Percentiles rank a stretch among this genome's conserved stretches.
phyloP scores from a whole-genome alignment of 83 land plant genomes.

The Larix sibirica region DNA sequence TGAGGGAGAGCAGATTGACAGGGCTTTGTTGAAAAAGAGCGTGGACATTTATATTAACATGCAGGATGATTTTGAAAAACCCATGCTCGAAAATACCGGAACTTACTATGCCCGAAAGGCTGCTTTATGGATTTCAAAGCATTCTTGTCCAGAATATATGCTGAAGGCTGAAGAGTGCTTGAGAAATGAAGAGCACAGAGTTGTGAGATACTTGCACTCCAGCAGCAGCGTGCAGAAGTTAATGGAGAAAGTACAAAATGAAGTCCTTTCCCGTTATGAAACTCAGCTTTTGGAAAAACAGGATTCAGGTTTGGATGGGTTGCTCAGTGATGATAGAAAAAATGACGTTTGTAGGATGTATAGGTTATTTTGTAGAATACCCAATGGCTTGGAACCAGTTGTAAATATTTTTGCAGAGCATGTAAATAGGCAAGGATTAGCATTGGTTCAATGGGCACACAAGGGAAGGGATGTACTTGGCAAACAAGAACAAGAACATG shows the following conservation, averaged over 20 bases:
- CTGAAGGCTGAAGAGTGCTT: too few relatives aligned
- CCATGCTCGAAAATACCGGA: slow-evolving; percentile 68
- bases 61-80: slow-evolving; percentile 36
- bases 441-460: slow-evolving; percentile 48
- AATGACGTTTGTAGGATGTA: slow-evolving; percentile 88
- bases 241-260: slow-evolving; percentile 85
- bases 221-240: slow-evolving; percentile 49
- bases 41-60: slow-evolving; percentile 37
- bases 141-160: too few relatives aligned
- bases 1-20: slow-evolving; percentile 52
- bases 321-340: slow-evolving; percentile 88
- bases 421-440: slow-evolving; percentile 21
- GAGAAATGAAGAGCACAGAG: too few relatives aligned
- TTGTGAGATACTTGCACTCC: too few relatives aligned
- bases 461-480: background rate
- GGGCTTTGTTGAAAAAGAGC: slow-evolving; percentile 44
- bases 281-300: slow-evolving; percentile 81
- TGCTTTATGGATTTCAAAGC: too few relatives aligned
- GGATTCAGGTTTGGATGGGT: slow-evolving; percentile 74
- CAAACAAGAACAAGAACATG: background rate
- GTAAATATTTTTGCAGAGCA: slow-evolving; percentile 30
- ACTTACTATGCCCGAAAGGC: slow-evolving; percentile 65
- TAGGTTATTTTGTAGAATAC: slow-evolving; percentile 60
- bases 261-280: slow-evolving; percentile 64
- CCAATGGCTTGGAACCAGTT: slow-evolving; percentile 75